Percentiles rank a stretch among this genome's conserved stretches.
Conservation (phyloP, 2,329 filamentous ascomycete species). For the Verticillium dahliae region DNA sequence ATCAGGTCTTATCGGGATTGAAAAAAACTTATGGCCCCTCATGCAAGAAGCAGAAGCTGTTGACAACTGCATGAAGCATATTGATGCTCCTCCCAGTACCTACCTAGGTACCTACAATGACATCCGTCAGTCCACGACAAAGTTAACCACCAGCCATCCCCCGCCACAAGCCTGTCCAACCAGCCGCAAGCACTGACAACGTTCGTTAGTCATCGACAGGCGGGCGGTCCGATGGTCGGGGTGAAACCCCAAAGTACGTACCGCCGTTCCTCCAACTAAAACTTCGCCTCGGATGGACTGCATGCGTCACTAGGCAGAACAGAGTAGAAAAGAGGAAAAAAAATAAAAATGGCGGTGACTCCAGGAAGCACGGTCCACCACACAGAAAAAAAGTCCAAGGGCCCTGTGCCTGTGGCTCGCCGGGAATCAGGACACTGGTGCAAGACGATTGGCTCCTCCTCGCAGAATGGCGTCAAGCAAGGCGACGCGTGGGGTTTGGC, state of each 20-base stretch:
- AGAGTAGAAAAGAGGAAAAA: neutral
- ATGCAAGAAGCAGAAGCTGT: too few relatives aligned
- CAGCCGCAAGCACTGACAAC: too few relatives aligned
- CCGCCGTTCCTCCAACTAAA: neutral
- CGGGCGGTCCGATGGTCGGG: neutral
- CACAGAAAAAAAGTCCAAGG: neutral
- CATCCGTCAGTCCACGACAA: neutral
- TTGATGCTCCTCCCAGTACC: too few relatives aligned
- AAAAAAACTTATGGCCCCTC: too few relatives aligned
- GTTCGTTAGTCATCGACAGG: too few relatives aligned
- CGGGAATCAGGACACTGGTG: neutral
- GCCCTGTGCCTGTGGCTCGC: neutral
- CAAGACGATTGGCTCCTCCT: neutral
- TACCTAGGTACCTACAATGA: neutral
- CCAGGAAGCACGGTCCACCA: neutral
- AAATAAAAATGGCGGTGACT: neutral
- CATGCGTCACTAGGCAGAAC: neutral
- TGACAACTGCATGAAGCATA: too few relatives aligned
- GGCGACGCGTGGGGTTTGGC: neutral
- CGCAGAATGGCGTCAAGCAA: neutral
- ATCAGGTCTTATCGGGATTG: too few relatives aligned
- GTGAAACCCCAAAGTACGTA: neutral
- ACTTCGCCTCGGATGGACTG: neutral
- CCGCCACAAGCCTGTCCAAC: neutral
- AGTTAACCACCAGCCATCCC: neutral